phyloP scores from a whole-genome alignment of 768 basidiomycete species.

The Termitomyces sp. region DNA sequence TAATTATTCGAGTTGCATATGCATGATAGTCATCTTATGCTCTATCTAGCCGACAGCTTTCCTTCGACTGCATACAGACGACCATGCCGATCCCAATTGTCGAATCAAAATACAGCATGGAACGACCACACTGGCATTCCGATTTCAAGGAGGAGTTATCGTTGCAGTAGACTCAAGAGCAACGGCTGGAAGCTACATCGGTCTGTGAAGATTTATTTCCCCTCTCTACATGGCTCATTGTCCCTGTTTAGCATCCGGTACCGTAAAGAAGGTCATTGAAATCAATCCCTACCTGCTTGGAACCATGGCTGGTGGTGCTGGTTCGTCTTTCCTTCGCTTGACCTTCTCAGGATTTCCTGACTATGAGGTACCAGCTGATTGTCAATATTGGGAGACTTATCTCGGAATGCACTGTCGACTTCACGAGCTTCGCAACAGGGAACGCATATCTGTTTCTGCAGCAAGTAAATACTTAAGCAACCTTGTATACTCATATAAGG shows the following conservation, averaged over 20 bases:
- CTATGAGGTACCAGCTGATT: conserved; percentile 57
- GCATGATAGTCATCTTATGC: conserved; percentile 1
- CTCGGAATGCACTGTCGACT: conserved; percentile 96
- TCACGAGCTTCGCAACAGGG: conserved; percentile 92
- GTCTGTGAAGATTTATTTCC: conserved; percentile 36
- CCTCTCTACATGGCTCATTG: not conserved
- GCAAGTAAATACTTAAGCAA: conserved; percentile 97
- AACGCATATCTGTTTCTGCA: conserved; percentile 98
- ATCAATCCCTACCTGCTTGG: conserved; percentile 99
- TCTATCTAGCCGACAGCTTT: conserved; percentile 76
- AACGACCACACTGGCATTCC: conserved; percentile 96
- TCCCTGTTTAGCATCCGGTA: conserved; percentile 73
- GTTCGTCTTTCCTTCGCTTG: conserved; percentile 33
- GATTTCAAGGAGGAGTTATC: conserved; percentile 94
- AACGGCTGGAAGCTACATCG: conserved; percentile 95
- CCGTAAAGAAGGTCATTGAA: conserved; percentile 99
- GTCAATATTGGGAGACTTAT: conserved; percentile 98
- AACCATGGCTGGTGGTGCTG: conserved; percentile 99
- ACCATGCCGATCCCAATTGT: conserved; percentile 89
- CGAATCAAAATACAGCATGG: conserved; percentile 98
- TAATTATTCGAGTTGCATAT: conserved; percentile 32
- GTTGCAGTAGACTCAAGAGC: conserved; percentile 99
- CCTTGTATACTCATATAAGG: conserved; percentile 96
- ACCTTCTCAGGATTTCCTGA: not conserved
- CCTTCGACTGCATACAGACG: conserved; percentile 90